These are phyloP conservation scores for Paspalum vaginatum DNA, from an alignment of 176 grass and related monocot genomes.

Conservation along the genomic window DNA sequence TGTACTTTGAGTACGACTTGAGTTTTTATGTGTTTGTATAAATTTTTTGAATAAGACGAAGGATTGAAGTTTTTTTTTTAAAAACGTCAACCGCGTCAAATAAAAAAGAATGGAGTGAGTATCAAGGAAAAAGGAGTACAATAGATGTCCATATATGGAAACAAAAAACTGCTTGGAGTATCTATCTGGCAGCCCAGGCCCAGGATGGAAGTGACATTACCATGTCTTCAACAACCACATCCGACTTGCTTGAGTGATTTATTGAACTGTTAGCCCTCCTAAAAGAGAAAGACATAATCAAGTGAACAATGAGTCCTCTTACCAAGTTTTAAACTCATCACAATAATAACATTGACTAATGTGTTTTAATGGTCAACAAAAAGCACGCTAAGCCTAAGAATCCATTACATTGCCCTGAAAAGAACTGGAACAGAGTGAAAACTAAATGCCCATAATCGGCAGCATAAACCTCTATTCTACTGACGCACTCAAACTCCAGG, in stretches of 20 bases:
- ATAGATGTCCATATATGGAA: neutral
- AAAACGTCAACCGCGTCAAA: no score
- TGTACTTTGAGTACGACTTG: no score
- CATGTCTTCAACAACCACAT: slow-evolving; percentile 10
- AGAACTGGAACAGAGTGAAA: neutral
- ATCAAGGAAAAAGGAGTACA: neutral
- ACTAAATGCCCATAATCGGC: neutral
- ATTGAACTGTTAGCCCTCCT: neutral
- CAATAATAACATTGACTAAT: neutral
- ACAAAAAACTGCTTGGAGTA: neutral
- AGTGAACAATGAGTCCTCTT: neutral
- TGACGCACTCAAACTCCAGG: neutral
- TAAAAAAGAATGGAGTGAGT: no score
- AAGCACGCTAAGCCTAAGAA: neutral
- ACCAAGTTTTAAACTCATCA: neutral
- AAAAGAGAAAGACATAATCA: neutral
- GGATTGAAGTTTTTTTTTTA: no score
- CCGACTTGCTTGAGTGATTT: neutral
- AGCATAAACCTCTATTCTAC: neutral
- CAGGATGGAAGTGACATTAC: neutral
- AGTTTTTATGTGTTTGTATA: no score
- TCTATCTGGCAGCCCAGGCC: neutral
- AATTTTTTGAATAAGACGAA: no score
- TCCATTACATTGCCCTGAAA: neutral
- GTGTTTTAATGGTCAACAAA: neutral